These are phyloP conservation scores for Nephelium lappaceum DNA, from an alignment of 345 rosid species.

Conservation along the genomic window DNA sequence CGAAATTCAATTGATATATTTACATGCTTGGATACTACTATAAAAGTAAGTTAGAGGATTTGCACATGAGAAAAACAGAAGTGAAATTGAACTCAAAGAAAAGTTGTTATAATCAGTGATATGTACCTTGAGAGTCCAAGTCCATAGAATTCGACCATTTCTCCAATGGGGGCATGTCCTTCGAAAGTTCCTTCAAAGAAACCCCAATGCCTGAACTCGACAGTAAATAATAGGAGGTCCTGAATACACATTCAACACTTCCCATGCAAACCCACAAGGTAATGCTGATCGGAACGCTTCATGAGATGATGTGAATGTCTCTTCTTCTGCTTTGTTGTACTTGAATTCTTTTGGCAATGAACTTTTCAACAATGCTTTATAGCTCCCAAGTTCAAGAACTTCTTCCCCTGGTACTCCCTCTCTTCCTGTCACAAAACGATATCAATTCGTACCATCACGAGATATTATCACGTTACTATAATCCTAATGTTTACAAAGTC, in stretches of 20 bases:
- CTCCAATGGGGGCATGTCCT: constrained; percentile 74
- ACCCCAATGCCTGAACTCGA: constrained; percentile 91
- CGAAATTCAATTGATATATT: too few relatives aligned
- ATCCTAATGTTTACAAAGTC: too few relatives aligned
- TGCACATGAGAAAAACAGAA: too few relatives aligned
- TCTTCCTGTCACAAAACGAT: constrained; percentile 45
- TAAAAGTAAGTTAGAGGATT: constrained; percentile 34
- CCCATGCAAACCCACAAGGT: constrained; percentile 88
- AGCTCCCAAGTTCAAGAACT: constrained; percentile 59
- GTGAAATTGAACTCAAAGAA: too few relatives aligned
- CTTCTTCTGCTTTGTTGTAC: constrained; percentile 68
- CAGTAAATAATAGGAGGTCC: constrained; percentile 72
- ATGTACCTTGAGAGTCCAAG: constrained; percentile 75
- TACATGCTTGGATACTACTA: too few relatives aligned
- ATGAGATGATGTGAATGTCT: constrained; percentile 78
- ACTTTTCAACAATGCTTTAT: constrained; percentile 66
- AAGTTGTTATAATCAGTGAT: constrained; percentile 40
- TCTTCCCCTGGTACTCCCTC: constrained; percentile 74
- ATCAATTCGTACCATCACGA: too few relatives aligned
- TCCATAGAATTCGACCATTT: constrained; percentile 62
- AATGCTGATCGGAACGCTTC: constrained; percentile 62
- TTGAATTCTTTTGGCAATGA: constrained; percentile 59
- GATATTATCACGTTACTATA: too few relatives aligned
- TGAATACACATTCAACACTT: constrained; percentile 60
- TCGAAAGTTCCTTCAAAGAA: constrained; percentile 75